Conservation (phyloP, 176 grass and related monocot genomes). For the Oropetium thomaeum region DNA sequence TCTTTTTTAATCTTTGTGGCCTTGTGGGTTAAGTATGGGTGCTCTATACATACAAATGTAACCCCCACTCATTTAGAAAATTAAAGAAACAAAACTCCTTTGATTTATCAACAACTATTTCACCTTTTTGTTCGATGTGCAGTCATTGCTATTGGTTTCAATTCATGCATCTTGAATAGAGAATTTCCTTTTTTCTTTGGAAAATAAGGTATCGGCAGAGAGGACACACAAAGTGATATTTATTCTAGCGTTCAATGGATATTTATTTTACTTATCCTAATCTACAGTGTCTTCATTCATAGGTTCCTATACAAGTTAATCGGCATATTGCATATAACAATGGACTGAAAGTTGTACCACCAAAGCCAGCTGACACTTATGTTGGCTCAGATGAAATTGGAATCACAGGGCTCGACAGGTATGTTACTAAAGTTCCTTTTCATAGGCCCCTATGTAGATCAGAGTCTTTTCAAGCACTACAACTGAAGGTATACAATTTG, state of each 20-base stretch:
- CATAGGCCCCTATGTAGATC: not conserved
- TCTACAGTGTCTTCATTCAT: not conserved
- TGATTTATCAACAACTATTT: not conserved
- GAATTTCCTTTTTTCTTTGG: slow-evolving; percentile 4
- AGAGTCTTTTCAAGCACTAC: slow-evolving; percentile 3
- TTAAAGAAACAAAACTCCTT: slow-evolving; percentile 9
- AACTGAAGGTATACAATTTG: slow-evolving; percentile 9
- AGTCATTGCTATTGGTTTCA: not conserved
- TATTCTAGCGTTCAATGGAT: slow-evolving; percentile 26
- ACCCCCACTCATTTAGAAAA: not conserved
- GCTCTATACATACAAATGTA: not conserved
- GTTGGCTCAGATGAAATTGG: slow-evolving; percentile 35
- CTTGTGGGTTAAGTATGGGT: not conserved
- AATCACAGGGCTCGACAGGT: slow-evolving; percentile 71
- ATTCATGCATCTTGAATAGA: not conserved
- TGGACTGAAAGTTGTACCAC: slow-evolving; percentile 77
- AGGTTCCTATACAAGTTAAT: slow-evolving; percentile 98
- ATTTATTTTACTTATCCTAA: slow-evolving; percentile 1
- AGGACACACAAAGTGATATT: not conserved
- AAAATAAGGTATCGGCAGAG: not conserved
- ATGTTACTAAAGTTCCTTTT: not conserved
- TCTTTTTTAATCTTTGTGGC: not conserved
- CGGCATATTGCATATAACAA: slow-evolving; percentile 72
- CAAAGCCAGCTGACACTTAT: slow-evolving; percentile 37
- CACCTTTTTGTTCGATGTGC: not conserved